A percentile compares a stretch with the other conserved stretches of the same genome.
phyloP scores from a whole-genome alignment of 257 asterid species.

The Coffea eugenioides region DNA sequence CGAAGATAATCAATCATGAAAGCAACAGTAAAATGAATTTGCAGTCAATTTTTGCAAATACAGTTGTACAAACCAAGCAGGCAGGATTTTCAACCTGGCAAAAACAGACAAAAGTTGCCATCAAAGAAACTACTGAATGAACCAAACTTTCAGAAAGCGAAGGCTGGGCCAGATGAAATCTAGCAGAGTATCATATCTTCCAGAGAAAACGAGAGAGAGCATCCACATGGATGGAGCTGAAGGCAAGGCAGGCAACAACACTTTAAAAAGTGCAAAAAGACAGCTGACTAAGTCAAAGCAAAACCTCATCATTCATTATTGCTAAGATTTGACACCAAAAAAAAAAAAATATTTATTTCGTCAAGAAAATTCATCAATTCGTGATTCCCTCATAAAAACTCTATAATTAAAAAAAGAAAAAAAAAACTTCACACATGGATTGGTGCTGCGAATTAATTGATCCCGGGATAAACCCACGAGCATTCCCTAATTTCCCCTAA shows the following conservation, averaged over 20 bases:
- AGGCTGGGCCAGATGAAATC: slow-evolving; percentile 15
- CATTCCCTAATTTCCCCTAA: neutral
- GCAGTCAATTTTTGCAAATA: neutral
- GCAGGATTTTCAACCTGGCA: neutral
- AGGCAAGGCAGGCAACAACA: neutral
- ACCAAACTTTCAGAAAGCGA: slow-evolving; percentile 17
- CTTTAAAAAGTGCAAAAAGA: neutral
- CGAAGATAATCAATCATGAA: neutral
- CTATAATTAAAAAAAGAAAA: neutral
- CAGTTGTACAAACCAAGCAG: neutral
- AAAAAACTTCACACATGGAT: neutral
- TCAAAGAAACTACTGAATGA: slow-evolving; percentile 1
- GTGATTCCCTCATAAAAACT: neutral
- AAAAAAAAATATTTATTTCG: too few relatives aligned
- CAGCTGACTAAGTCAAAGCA: neutral
- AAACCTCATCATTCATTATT: neutral
- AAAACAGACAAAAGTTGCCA: slow-evolving; percentile 8
- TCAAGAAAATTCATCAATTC: neutral
- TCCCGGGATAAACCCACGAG: slow-evolving; percentile 10
- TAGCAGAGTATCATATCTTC: slow-evolving; percentile 6
- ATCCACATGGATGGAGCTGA: too few relatives aligned
- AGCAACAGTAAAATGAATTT: neutral
- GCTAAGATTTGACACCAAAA: neutral
- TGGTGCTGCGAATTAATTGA: neutral
- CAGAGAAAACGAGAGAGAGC: neutral